Conservation (phyloP, 176 grass and related monocot species). For the Carex littledalei region DNA sequence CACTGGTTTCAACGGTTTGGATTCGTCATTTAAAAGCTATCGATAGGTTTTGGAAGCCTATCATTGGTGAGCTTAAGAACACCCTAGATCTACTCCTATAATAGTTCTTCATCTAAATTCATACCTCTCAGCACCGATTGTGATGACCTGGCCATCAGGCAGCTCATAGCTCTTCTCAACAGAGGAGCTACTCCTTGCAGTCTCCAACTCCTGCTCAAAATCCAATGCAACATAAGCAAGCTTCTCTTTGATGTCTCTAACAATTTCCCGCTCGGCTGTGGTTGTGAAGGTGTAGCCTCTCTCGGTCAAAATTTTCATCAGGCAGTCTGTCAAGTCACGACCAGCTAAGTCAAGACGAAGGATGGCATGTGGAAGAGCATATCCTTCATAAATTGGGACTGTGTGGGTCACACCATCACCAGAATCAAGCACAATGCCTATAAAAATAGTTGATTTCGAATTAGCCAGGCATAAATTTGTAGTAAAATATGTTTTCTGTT, state of each 20-base stretch:
- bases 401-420: slow-evolving; percentile 90
- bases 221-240: slow-evolving; percentile 75
- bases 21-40: too few species aligned
- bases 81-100: too few species aligned
- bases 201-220: slow-evolving; percentile 71
- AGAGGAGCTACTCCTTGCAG: slow-evolving; percentile 62
- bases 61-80: too few species aligned
- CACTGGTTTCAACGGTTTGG: too few species aligned
- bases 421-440: slow-evolving; percentile 86
- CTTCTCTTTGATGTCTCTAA: slow-evolving; percentile 89
- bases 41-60: too few species aligned
- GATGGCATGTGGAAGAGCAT: slow-evolving; percentile 71
- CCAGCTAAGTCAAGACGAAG: slow-evolving; percentile 75
- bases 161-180: slow-evolving; percentile 82
- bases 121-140: slow-evolving; percentile 61
- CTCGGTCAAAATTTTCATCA: slow-evolving; percentile 91
- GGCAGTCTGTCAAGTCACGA: slow-evolving; percentile 67
- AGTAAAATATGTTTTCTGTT: not conserved
- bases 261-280: slow-evolving; percentile 81
- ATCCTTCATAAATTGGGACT: slow-evolving; percentile 83
- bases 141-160: slow-evolving; percentile 80
- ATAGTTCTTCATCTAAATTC: not conserved
- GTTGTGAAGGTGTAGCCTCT: slow-evolving; percentile 90
- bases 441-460: not conserved
- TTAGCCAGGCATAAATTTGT: not conserved